Percentiles rank a stretch among this genome's conserved stretches.
These are phyloP conservation scores for Xerocomus minutiporus DNA, from an alignment of 1,284 basidiomycete species.

Conservation along the genomic window DNA sequence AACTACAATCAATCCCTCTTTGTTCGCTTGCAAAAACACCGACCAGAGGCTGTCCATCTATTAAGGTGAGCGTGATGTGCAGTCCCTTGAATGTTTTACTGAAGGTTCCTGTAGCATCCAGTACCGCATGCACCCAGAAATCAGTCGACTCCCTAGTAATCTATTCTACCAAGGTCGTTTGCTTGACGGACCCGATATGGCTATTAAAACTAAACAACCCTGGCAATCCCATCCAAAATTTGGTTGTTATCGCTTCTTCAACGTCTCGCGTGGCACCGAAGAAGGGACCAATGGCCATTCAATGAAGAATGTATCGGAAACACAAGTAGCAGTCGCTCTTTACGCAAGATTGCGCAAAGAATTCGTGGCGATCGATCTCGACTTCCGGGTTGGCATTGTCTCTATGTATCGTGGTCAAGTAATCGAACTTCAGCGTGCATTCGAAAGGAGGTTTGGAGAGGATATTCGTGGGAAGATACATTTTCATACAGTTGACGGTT, in stretches of 20 bases:
- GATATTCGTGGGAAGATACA: slow-evolving; percentile 75
- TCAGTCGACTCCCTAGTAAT: slow-evolving; percentile 84
- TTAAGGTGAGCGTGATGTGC: slow-evolving; percentile 60
- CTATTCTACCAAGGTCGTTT: slow-evolving; percentile 86
- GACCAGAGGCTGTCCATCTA: slow-evolving; percentile 80
- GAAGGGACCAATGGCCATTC: slow-evolving; percentile 61
- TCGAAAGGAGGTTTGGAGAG: slow-evolving; percentile 69
- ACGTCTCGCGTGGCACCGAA: slow-evolving; percentile 63
- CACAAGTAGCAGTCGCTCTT: slow-evolving; percentile 72
- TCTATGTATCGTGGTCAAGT: slow-evolving; percentile 97
- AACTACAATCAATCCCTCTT: slow-evolving; percentile 93
- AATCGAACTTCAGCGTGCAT: slow-evolving; percentile 67
- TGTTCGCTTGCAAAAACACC: slow-evolving; percentile 82
- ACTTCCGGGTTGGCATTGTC: slow-evolving; percentile 83
- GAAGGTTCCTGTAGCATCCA: slow-evolving; percentile 67
- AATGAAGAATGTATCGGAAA: slow-evolving; percentile 76
- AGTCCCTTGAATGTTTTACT: background rate
- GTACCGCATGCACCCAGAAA: slow-evolving; percentile 99
- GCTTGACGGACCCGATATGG: slow-evolving; percentile 89
- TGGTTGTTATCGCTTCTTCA: slow-evolving; percentile 88
- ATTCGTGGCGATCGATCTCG: slow-evolving; percentile 63
- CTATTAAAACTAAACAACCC: slow-evolving; percentile 69
- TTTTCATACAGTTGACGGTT: slow-evolving; percentile 98
- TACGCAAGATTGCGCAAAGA: slow-evolving; percentile 73
- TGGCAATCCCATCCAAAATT: slow-evolving; percentile 86